Conservation (phyloP, 129 eudicot species). For the Tagetes patula region DNA sequence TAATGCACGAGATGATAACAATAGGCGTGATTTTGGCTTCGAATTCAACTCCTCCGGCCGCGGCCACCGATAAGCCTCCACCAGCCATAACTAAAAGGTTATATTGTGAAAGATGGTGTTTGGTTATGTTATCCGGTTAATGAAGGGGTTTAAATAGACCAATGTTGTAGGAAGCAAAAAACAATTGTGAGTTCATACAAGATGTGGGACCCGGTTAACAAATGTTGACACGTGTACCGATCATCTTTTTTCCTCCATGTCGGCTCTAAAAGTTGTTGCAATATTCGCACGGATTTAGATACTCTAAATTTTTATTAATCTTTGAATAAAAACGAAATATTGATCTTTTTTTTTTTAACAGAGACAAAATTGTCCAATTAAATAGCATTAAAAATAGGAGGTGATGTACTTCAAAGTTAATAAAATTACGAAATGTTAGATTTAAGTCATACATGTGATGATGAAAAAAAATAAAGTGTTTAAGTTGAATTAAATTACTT, state of each 20-base stretch:
- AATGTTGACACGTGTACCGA: constrained; percentile 32
- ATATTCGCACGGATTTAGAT: constrained; percentile 12
- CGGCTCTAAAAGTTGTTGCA: constrained; percentile 32
- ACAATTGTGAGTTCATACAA: not conserved
- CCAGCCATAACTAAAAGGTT: constrained; percentile 48
- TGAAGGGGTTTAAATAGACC: constrained; percentile 37
- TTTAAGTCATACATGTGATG: too few species aligned
- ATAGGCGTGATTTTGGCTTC: constrained; percentile 91
- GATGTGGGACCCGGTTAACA: constrained; percentile 29
- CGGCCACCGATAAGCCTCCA: constrained; percentile 63
- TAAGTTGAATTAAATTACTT: too few species aligned
- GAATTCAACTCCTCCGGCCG: constrained; percentile 59
- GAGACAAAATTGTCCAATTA: not conserved
- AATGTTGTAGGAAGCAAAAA: not conserved
- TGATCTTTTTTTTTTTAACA: too few species aligned
- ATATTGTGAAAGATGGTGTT: not conserved
- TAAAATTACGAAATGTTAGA: too few species aligned
- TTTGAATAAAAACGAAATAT: not conserved
- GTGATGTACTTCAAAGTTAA: not conserved
- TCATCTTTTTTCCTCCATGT: constrained; percentile 31
- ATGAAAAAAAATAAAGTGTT: too few species aligned
- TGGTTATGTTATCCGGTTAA: constrained; percentile 2
- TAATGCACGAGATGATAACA: constrained; percentile 80
- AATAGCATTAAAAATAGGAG: not conserved
- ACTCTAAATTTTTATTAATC: not conserved